Evolutionary conservation across 2,329 filamentous ascomycete species (phyloP), one percentile per base, ranked within the genome.

Genomic region (Helotiales sp.): DNA sequence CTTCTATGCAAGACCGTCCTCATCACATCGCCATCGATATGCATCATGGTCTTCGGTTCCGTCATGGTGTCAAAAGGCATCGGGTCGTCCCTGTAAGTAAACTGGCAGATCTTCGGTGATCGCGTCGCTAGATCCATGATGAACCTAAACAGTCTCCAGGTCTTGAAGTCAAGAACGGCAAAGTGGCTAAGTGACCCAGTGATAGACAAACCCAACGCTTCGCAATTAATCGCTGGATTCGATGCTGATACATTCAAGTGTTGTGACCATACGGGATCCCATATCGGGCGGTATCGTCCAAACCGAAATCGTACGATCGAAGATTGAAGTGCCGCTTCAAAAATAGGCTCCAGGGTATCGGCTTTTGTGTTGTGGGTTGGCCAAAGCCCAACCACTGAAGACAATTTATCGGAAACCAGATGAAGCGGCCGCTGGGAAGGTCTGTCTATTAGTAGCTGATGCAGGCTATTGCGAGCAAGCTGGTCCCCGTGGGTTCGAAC

Each of bases 171-270:
- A 0, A 98, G 79, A 15, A 94, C 79, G 0, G 86, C 86, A 72
- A 97, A 90, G 64, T 91, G 86, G 69, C 87, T 87, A 26, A 94
- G 74, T 0, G 89, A 87, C 1, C 92, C 92, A 73, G 92, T 88
- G 37, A 93, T 83, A 6, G 86, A 86, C 6, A 90, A 82, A 0
- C 91, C 92, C 37, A 94, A 76, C 65, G 88, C 80, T 68, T 88
- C 86, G 4, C 63, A 37, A 11, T 45, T 37, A 4, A 37, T 81
- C 26, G n/a, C 54, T 15, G 40, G 17, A 15, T 37, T 57, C 30
- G 37, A 54, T 13, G 26, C 20, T 45, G 40, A 61, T 30, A 20
- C 20, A 54, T 17, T 6, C 13, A 6, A n/a, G 28, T 11, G 28
- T 5, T 24, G 45, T 11, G 17, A 63, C 73, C 71, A 73, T 55